Percentiles rank a stretch among this genome's conserved stretches.
Evolutionary conservation across 805 yeast genomes (phyloP).

Genomic region (Clavispora carvajalis): DNA sequence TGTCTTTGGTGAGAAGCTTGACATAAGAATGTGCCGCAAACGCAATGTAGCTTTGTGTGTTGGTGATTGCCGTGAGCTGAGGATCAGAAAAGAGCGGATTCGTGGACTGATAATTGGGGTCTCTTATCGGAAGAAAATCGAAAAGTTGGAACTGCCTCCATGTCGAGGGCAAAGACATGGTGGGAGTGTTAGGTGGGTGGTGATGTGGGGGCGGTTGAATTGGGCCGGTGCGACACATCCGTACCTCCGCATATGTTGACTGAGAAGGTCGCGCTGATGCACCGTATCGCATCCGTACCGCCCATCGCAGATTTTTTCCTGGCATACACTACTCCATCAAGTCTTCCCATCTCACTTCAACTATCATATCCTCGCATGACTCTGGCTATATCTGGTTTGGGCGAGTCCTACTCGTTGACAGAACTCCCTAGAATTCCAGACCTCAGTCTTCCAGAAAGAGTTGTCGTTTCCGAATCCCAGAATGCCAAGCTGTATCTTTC

Average conservation of each 20-base stretch:
- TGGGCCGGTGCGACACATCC: background rate
- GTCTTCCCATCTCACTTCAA: background rate
- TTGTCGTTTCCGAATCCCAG: constrained; percentile 15
- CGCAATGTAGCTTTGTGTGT: constrained; percentile 52
- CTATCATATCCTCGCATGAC: constrained; percentile 6
- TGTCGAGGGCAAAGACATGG: constrained; percentile 18
- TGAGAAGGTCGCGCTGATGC: background rate
- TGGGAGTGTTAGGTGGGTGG: background rate
- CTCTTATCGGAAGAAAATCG: constrained; percentile 76
- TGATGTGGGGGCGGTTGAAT: background rate
- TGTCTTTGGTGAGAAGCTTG: constrained; percentile 46
- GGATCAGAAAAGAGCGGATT: constrained; percentile 77
- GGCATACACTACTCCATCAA: constrained; percentile 2
- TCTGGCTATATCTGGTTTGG: constrained; percentile 9
- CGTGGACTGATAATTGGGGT: constrained; percentile 63
- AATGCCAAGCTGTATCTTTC: constrained; percentile 4
- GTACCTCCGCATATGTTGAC: background rate
- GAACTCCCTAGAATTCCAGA: constrained; percentile 17
- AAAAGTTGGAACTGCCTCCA: constrained; percentile 88
- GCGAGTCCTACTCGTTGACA: constrained; percentile 16
- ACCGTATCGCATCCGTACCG: background rate
- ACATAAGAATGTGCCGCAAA: constrained; percentile 54
- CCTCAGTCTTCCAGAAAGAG: constrained; percentile 11
- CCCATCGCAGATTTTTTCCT: constrained; percentile 4
- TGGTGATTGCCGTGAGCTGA: constrained; percentile 55